Evolutionary conservation across 2,329 filamentous ascomycete genomes (phyloP).

Genomic region (Scytalidium lignicola): DNA sequence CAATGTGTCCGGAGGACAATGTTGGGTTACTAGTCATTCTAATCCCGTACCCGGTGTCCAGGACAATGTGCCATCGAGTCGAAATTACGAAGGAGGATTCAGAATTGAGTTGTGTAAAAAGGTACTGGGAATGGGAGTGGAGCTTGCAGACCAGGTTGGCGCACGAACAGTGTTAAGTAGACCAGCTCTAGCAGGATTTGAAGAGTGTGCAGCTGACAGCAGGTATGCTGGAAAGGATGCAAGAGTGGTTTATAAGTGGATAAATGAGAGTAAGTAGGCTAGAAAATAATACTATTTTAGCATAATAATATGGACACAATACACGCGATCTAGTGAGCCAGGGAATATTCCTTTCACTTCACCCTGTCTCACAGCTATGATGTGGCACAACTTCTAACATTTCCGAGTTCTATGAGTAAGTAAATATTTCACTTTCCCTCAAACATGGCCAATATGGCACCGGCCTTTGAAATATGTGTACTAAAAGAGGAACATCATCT

Average conservation of each 20-base stretch:
- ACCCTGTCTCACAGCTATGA: too few species aligned
- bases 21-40: conserved; percentile 27
- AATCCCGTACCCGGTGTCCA: conserved; percentile 31
- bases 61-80: conserved; percentile 24
- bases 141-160: conserved; percentile 44
- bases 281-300: too few species aligned
- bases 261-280: conserved; percentile 10
- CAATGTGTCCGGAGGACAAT: conserved; percentile 37
- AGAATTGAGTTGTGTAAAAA: conserved; percentile 55
- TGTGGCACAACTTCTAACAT: too few species aligned
- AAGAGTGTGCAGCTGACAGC: conserved; percentile 8
- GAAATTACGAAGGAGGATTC: conserved; percentile 44
- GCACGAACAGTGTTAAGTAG: conserved; percentile 9
- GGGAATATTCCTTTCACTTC: too few species aligned
- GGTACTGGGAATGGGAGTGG: conserved; percentile 49
- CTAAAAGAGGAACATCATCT: too few species aligned
- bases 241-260: conserved; percentile 13
- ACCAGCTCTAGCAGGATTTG: conserved; percentile 7
- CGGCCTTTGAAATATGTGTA: too few species aligned
- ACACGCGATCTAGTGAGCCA: too few species aligned
- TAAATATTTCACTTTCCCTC: too few species aligned
- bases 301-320: too few species aligned
- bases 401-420: too few species aligned
- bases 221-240: conserved; percentile 13
- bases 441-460: too few species aligned